Conservation (phyloP, 2,329 filamentous ascomycete species). For the Sphaerulina musiva region DNA sequence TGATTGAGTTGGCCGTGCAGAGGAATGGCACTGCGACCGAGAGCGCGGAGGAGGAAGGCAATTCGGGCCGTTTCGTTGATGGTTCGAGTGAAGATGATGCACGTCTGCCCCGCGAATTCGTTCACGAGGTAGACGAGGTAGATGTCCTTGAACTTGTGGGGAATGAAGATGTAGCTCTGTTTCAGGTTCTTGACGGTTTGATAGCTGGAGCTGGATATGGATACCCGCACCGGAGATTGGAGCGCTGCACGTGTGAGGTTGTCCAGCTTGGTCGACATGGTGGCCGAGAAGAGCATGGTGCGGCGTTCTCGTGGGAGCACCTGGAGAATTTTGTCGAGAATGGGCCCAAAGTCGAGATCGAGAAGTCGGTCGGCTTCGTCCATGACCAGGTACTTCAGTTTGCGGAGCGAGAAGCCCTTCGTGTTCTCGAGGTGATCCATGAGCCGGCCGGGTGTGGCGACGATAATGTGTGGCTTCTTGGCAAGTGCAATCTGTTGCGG, state of each 20-base stretch:
- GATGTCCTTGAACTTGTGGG: conserved; percentile 79
- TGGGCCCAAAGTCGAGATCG: conserved; percentile 88
- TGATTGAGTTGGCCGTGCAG: conserved; percentile 90
- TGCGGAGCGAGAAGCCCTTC: conserved; percentile 81
- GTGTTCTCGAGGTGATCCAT: conserved; percentile 94
- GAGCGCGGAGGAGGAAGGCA: conserved; percentile 70
- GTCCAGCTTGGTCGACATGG: conserved; percentile 90
- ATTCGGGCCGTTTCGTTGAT: conserved; percentile 85
- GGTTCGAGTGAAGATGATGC: conserved; percentile 86
- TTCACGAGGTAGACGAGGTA: conserved; percentile 83
- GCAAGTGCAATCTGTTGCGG: conserved; percentile 81
- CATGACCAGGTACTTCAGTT: conserved; percentile 83
- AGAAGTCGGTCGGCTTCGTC: conserved; percentile 89
- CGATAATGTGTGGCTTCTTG: conserved; percentile 92
- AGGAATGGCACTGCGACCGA: conserved; percentile 86
- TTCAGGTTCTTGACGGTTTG: conserved; percentile 85
- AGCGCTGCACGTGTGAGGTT: conserved; percentile 84
- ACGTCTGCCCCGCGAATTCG: conserved; percentile 76
- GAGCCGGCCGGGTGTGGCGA: conserved; percentile 82
- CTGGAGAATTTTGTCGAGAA: conserved; percentile 87
- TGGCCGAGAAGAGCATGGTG: conserved; percentile 90
- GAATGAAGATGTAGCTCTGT: conserved; percentile 80
- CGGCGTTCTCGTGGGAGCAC: conserved; percentile 69
- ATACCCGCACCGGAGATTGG: conserved; percentile 74
- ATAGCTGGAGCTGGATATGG: conserved; percentile 75